Conservation (phyloP, 2,329 filamentous ascomycete species). For the Aspergillus chevalieri region DNA sequence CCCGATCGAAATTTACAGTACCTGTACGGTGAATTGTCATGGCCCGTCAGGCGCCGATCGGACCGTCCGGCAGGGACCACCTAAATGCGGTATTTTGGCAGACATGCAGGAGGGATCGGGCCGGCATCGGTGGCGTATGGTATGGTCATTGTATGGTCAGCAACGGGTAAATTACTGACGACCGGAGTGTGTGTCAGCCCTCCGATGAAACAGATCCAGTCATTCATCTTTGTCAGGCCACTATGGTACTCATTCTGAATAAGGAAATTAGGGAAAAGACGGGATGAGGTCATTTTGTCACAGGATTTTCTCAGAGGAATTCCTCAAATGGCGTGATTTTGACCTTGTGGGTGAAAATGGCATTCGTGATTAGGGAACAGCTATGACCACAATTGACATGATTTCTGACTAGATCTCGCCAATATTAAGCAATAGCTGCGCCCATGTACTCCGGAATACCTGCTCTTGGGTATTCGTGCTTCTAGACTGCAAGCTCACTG, state of each 20-base stretch:
- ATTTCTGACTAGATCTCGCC: too few species aligned
- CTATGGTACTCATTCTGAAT: too few species aligned
- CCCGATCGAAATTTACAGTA: background rate
- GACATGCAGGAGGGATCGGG: background rate
- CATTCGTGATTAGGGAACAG: background rate
- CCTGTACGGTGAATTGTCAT: too few species aligned
- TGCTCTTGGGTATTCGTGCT: background rate
- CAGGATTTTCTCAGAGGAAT: too few species aligned
- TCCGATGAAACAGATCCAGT: too few species aligned
- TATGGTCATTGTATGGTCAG: background rate
- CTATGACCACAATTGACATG: too few species aligned
- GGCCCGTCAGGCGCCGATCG: background rate
- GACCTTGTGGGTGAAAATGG: too few species aligned
- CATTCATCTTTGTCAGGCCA: too few species aligned
- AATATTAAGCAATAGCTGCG: too few species aligned
- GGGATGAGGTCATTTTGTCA: too few species aligned
- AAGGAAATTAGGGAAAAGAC: too few species aligned
- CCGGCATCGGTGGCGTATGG: constrained; percentile 2
- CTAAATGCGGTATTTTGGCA: background rate
- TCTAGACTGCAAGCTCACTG: background rate
- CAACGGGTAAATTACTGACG: background rate
- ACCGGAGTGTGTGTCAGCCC: background rate
- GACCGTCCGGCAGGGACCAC: constrained; percentile 1
- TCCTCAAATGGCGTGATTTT: too few species aligned
- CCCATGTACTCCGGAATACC: background rate